Base-by-base conservation (phyloP, 192 early-diverging fungal genomes). In the Phlyctochytrium planicorne region DNA sequence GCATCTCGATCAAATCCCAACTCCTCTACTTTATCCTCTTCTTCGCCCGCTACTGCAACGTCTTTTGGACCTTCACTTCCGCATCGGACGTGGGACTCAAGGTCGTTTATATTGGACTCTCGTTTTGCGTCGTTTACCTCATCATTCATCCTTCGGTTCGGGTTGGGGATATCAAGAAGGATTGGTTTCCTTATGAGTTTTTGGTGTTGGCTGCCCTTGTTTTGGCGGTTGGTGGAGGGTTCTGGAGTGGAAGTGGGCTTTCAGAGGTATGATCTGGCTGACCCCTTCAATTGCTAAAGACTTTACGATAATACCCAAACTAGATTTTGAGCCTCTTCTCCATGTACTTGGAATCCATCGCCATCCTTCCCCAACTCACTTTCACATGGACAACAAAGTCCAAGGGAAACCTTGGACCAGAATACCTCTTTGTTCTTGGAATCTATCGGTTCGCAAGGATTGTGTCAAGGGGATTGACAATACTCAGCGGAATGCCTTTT, bases 271-370 rank as follows among this genome's bases (percentile, higher is more conserved):
- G 40, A 6, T 20, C 40, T 6, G 6, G 10, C 40, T 47, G 10
- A 6, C 40, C 6, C 40, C 40, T 47, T 20, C 40, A 6, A 14
- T 47, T 47, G 10, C 20, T 20, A 6, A 47, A 20, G 40, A 47
- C 6, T 14, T 14, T 57, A 27, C 55, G n/a, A n/a, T 57, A 57
- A 57, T 27, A 57, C 6, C 55, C 55, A 27, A 25, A 4, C 20
- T 27, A 57, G 55, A 57, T 29, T 27, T 27, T 57, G 6, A 27
- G 27, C 10, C 6, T 24, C 55, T 57, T 57, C 25, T 57, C 55
- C 55, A 57, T 57, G 20, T 57, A 57, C 55, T 24, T 57, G 12
- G 55, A 57, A 57, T 14, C 55, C 55, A 6, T 57, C 55, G 55
- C 55, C 20, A 25, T 57, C 55, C 12, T 57, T 14, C 55, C 55